Evolutionary conservation across 768 basidiomycete genomes (phyloP), one percentile per base, ranked within the genome.

Genomic region (Leccinum uliginosum): DNA sequence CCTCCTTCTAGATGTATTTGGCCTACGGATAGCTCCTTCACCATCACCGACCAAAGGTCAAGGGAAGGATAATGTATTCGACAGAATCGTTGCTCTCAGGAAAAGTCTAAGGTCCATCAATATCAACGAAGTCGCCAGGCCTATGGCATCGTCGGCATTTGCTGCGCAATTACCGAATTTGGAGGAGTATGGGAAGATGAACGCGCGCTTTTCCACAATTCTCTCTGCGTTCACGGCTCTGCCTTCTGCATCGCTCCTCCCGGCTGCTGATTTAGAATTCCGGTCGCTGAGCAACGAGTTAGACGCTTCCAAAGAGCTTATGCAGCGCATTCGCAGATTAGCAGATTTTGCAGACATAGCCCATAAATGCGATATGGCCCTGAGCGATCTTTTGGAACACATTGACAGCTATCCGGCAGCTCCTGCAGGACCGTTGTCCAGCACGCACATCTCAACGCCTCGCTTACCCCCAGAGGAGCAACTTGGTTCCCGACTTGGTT

Each of bases 301-400:
- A n/a, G 75, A 80, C 23, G 75, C 68, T 17, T 80, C 84, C 38
- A 67, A 70, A 45, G 72, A 74, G 3, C 65, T 84, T 47, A 70
- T 90, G 65, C 72, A 76, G 30, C 78, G 77, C 45, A 67, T 91
- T 24, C 73, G 80, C 51, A 72, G 71, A 35, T 73, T 94, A n/a
- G 81, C 79, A 10, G 72, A 75, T n/a, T 73, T 93, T 49, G 71
- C 76, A 6, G 71, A 76, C 21, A 65, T 74, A 34, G 68, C 87
- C 9, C 76, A 76, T 26, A 66, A 68, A 19, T 91, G 89, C 62
- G 92, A 95, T 67, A 74, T 77, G n/a, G 82, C 85, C 21, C 76
- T 93, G 45, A 94, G 92, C 63, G 90, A 93, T 68, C 76, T 94
- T 5, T 74, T 95, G 47, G 89, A 93, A 64, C 89, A 93, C 64